Conservation (phyloP, 1,284 basidiomycete species). For the Apiotrichum sp. region DNA sequence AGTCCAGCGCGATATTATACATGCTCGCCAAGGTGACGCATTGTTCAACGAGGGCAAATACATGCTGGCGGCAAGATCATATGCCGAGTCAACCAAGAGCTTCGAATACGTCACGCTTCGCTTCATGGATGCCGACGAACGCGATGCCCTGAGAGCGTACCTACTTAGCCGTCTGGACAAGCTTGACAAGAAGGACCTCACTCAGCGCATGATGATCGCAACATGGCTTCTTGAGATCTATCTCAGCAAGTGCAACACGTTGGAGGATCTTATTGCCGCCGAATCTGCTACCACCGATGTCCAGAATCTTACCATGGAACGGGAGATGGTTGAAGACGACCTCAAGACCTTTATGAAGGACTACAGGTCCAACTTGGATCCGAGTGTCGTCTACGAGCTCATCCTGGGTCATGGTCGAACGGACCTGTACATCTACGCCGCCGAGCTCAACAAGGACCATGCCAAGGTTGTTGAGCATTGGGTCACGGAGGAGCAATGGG, state of each 20-base stretch:
- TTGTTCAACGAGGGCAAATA: constrained; percentile 75
- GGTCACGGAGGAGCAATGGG: constrained; percentile 86
- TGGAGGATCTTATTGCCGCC: constrained; percentile 69
- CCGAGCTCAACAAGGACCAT: constrained; percentile 72
- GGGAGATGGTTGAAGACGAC: constrained; percentile 83
- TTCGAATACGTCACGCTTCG: constrained; percentile 91
- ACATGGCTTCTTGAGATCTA: constrained; percentile 99
- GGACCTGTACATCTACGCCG: constrained; percentile 88
- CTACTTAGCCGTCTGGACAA: constrained; percentile 80
- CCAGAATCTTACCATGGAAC: constrained; percentile 76
- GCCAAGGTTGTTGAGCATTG: constrained; percentile 84
- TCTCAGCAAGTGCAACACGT: constrained; percentile 88
- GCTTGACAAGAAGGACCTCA: constrained; percentile 74
- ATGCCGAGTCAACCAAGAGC: constrained; percentile 75
- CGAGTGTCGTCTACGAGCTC: constrained; percentile 79
- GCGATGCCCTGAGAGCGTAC: constrained; percentile 89
- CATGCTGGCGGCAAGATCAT: constrained; percentile 86
- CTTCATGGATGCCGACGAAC: constrained; percentile 82
- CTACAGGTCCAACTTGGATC: constrained; percentile 82
- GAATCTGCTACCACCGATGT: constrained; percentile 79
- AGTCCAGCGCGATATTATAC: constrained; percentile 73
- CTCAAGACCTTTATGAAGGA: constrained; percentile 85
- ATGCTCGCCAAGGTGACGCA: constrained; percentile 77
- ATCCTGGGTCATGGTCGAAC: constrained; percentile 88
- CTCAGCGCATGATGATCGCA: constrained; percentile 94